Base-by-base conservation (phyloP, 495 filamentous ascomycete species). In the Aspergillus olivimuriae region DNA sequence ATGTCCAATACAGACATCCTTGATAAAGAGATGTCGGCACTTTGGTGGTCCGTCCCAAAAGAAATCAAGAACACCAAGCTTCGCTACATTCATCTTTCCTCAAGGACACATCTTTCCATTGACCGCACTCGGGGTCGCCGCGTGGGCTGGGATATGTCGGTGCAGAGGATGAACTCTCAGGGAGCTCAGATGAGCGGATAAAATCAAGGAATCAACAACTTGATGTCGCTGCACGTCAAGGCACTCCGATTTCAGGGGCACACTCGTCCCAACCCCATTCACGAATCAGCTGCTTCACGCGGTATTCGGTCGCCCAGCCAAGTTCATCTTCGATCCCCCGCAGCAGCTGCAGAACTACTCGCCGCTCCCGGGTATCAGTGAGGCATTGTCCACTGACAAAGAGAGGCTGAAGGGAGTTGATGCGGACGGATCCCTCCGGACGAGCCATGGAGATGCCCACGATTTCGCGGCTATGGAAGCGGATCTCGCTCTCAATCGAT, bases 301-400 rank as follows among this genome's bases (percentile, higher is more conserved):
- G 70, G 52, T 83, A 80, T 43, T 80, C 76, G 19, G 75, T 82
- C 1, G 78, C 78, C 80, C 79, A 82, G 16, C 78, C 80, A 10
- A 76, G 62, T 47, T 82, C 79, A 3, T 52, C 46, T 57, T 83
- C 78, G 23, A 82, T 74, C 19, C 69, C 73, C n/a, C 74, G 59
- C 34, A 84, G 52, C 30, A 81, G 57, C 12, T 68, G 63, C 39
- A 81, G 43, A 14, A 80, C 65, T 11, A 71, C 58, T 24, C 68
- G 60, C 2, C 76, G 66, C 51, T 79, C 79, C 4, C 60, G 61
- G 17, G 60, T 44, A 30, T 77, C 74, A 2, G 52, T 68, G 19
- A 83, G 54, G 52, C 76, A 81, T 47, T 81, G 76, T 0, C 79
- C 79, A 8, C 75, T 77, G 33, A 81, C 76, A 51, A 77, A 84